A percentile compares a stretch with the other conserved stretches of the same genome.
Conservation (phyloP, 768 basidiomycete species). For the Podaxis mareebaensis region DNA sequence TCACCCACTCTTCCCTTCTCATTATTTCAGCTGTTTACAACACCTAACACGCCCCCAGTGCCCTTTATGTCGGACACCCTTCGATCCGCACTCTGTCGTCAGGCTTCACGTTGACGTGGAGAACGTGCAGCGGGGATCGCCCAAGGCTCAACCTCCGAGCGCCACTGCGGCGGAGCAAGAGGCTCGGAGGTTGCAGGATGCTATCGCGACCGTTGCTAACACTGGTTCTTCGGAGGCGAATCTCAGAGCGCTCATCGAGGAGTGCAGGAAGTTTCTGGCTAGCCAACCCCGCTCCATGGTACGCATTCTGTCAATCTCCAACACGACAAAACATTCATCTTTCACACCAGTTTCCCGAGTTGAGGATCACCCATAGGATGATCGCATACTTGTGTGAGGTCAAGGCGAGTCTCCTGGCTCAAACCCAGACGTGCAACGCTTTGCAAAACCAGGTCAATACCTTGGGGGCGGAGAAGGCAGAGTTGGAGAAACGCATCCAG, state of each 20-base stretch:
- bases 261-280: slow-evolving; percentile 48
- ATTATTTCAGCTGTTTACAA: slow-evolving; percentile 51
- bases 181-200: slow-evolving; percentile 53
- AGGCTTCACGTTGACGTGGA: slow-evolving; percentile 65
- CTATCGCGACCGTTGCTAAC: slow-evolving; percentile 54
- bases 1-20: slow-evolving; percentile 14
- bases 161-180: slow-evolving; percentile 36
- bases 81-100: slow-evolving; percentile 45
- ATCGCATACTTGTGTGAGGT: slow-evolving; percentile 52
- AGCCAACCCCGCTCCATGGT: slow-evolving; percentile 49
- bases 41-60: slow-evolving; percentile 42
- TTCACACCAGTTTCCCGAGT: slow-evolving; percentile 45
- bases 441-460: slow-evolving; percentile 35
- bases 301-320: slow-evolving; percentile 19
- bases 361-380: slow-evolving; percentile 50
- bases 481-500: slow-evolving; percentile 37
- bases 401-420: slow-evolving; percentile 37
- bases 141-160: slow-evolving; percentile 17
- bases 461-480: slow-evolving; percentile 34
- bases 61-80: slow-evolving; percentile 63
- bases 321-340: slow-evolving; percentile 11
- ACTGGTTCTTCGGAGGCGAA: slow-evolving; percentile 54
- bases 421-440: slow-evolving; percentile 32
- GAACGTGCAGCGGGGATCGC: slow-evolving; percentile 22
- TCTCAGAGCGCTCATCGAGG: slow-evolving; percentile 51